Base-by-base conservation (phyloP, 768 basidiomycete genomes). In the Amanita pallidorosea region DNA sequence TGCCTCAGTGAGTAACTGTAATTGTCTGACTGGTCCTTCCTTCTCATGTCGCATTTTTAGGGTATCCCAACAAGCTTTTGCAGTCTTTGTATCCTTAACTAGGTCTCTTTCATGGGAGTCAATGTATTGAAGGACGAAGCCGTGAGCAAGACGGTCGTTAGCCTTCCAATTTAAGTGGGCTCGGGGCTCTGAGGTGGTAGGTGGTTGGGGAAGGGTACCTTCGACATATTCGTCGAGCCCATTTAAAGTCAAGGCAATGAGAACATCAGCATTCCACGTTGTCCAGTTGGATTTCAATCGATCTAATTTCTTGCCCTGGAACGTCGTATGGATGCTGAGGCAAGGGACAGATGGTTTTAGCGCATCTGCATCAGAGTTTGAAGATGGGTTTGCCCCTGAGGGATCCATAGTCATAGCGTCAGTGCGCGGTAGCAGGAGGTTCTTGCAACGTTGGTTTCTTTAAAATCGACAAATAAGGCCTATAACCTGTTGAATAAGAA, bases 401-500 rank as follows among this genome's bases (percentile, higher is more conserved):
- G 20, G 15, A 43, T 22, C 29, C 29, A 31, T 31, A 31, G 29
- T 31, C 0, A 1, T 31, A 31, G 23, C 7, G 22, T 43, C 7
- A 4, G 12, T 25, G 41, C 22, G 23, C 25, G 4, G n/a, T 42
- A 15, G 9, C 25, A 13, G 20, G 11, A 5, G 41, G 41, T 43
- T 43, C 41, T 43, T 34, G 34, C 25, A 33, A 47, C 20, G 25
- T 47, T 29, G 17, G 17, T 5, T 23, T 27, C 7, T 8, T 47
- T 47, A 27, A 7, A n/a, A 22, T 31, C 7, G 45, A 47, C 45
- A 47, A 12, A 8, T 5, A 33, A 47, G 45, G 45, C 45, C 45
- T 29, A 47, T 47, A 47, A 47, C 45, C 45, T 47, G 45, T 46
- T n/a, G 20, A 27, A 46, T 17, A 46, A 11, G n/a, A 35, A 45